Base-by-base conservation (phyloP, 2,329 filamentous ascomycete genomes). In the Zymoseptoria tritici region DNA sequence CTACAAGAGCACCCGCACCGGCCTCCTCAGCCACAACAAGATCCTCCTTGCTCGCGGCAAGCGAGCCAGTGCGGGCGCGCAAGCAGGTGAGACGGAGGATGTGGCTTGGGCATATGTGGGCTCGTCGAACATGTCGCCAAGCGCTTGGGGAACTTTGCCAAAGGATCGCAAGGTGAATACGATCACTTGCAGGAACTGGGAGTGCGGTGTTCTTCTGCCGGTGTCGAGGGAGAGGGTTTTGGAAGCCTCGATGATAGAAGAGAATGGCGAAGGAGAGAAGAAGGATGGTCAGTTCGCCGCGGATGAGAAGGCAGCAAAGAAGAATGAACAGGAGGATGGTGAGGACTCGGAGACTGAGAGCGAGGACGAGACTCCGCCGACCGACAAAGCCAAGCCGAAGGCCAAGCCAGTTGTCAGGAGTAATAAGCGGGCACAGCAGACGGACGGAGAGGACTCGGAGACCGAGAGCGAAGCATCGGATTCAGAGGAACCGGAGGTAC, bases 181-280 rank as follows among this genome's bases (percentile, higher is more conserved):
- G 73, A 80, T 97, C 63, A 91, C 83, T 63, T 91, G 89, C 73
- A 85, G 89, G 57, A 99, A 97, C 73, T 97, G 93, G 92, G 94
- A 97, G 76, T 96, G 91, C 70, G 94, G 94, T 42, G 89, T 99
- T 1, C 68, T 97, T 9, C 31, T 64, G 50, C 61, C 62, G 2
- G 57, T 65, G 9, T 36, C 53, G 29, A 61, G 54, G 49, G 36
- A 31, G 26, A 26, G 22, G 29, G n/a, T 54, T 31, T 13, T 9
- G 19, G 49, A 49, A 21, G 36, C 19, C 16, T 16, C 5, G 21
- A 6, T 22, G 9, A 11, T 24, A 26, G 22, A 57, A 9, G 16
- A 57, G 22, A n/a, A 20, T 53, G 24, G 29, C 19, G 7, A 21
- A 19, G 56, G 13, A 46, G 36, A n/a, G 13, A 16, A 46, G 13